Evolutionary conservation across 2,329 filamentous ascomycete species (phyloP).

Genomic region (Phoma herbarum): DNA sequence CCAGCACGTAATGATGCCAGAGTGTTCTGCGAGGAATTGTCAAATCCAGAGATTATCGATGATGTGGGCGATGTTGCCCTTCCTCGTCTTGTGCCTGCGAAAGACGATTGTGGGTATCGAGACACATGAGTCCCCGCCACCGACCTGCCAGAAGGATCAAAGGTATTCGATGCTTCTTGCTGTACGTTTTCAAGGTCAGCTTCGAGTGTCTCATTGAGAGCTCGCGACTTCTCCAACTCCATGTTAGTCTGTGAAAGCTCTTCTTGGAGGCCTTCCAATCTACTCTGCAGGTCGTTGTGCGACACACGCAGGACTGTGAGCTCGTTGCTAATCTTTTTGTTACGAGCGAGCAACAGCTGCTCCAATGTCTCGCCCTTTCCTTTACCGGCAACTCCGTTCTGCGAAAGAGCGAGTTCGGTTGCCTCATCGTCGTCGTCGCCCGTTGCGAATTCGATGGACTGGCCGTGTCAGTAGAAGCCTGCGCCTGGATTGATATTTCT

Average conservation of each 20-base stretch:
- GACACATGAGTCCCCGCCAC: constrained; percentile 91
- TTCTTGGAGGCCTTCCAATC: constrained; percentile 81
- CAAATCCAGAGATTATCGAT: constrained; percentile 97
- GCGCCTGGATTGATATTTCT: not conserved
- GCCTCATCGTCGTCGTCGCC: constrained; percentile 72
- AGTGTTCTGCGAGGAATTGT: constrained; percentile 56
- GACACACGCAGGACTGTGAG: constrained; percentile 92
- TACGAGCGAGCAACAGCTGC: constrained; percentile 87
- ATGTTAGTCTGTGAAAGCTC: constrained; percentile 83
- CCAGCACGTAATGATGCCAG: constrained; percentile 69
- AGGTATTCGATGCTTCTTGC: constrained; percentile 81
- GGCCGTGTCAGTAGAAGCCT: constrained; percentile 23
- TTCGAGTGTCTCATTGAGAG: constrained; percentile 87
- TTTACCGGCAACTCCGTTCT: constrained; percentile 62
- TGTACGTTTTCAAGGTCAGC: constrained; percentile 90
- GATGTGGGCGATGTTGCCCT: constrained; percentile 85
- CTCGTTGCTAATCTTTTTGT: constrained; percentile 96
- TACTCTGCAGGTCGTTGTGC: constrained; percentile 86
- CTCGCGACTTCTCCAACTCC: constrained; percentile 84
- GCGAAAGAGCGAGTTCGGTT: constrained; percentile 44
- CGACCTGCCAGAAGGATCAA: constrained; percentile 85
- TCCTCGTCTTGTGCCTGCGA: constrained; percentile 63
- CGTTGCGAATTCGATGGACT: constrained; percentile 94
- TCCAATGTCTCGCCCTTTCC: constrained; percentile 83
- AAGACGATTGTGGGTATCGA: constrained; percentile 73